Base-by-base conservation (phyloP, 257 asterid genomes). In the Solanum tacnaense region DNA sequence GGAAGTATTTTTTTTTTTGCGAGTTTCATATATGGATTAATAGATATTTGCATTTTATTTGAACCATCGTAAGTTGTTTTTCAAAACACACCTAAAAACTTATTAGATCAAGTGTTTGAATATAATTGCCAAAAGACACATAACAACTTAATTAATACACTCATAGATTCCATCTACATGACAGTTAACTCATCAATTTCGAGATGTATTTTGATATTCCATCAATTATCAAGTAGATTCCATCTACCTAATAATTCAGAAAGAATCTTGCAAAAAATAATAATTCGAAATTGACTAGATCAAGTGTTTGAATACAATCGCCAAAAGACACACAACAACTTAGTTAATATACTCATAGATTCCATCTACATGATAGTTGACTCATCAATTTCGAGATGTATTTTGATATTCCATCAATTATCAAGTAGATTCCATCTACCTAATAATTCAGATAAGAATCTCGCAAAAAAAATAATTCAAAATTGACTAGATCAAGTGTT, bases 111-210 rank as follows among this genome's bases (percentile, higher is more conserved):
- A 23, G 31, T 23, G 0, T 60, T 23, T 23, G 29, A 60, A 21
- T 60, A 4, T 0, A 21, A 60, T 60, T 0, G 1, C 0, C 0
- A 9, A 21, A 60, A 60, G 6, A 1, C 13, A 3, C 29, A 1
- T 2, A n/a, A 23, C 1, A 21, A 23, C 13, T 60, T 58, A 21
- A 58, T 60, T 58, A 21, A 58, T 58, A 18, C 8, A 58, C 5
- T 9, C 13, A 58, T 8, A 58, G 4, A 58, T 58, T 58, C 4
- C 68, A 21, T 58, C 25, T 23, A 58, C 5, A 58, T 21, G 68
- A 8, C 27, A 21, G 2, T 9, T 58, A 2, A 8, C 12, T 7
- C 12, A 8, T 21, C 10, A 58, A 58, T 58, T 20, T 21, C 2
- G 2, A 7, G 27, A 21, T 58, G 27, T 9, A 3, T 58, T 58